phyloP scores from a whole-genome alignment of 1,284 basidiomycete genomes.

The Ceratobasidium sp. region DNA sequence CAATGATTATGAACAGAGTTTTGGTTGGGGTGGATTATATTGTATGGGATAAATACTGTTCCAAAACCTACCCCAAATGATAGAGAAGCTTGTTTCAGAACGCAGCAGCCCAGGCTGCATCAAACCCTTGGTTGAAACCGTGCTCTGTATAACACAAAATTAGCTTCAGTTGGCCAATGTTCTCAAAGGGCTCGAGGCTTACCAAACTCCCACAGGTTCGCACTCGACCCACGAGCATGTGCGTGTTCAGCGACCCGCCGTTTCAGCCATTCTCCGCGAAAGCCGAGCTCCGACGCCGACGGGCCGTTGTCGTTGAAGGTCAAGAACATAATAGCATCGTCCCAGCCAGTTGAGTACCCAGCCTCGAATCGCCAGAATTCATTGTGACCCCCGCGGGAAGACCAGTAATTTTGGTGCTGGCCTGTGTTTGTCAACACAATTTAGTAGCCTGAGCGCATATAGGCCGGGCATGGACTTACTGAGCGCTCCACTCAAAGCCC shows the following conservation, averaged over 20 bases:
- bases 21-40: too few species aligned
- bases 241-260: slow-evolving; percentile 65
- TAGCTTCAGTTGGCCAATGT: slow-evolving; percentile 45
- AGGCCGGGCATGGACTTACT: slow-evolving; percentile 57
- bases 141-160: slow-evolving; percentile 58
- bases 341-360: slow-evolving; percentile 79
- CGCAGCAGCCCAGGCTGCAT: slow-evolving; percentile 52
- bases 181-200: slow-evolving; percentile 52
- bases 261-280: slow-evolving; percentile 70
- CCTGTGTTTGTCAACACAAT: slow-evolving; percentile 56
- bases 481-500: slow-evolving; percentile 59
- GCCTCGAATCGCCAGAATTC: slow-evolving; percentile 77
- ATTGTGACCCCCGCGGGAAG: slow-evolving; percentile 61
- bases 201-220: slow-evolving; percentile 75
- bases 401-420: slow-evolving; percentile 72
- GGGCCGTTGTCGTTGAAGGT: slow-evolving; percentile 52
- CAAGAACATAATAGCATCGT: slow-evolving; percentile 74
- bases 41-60: too few species aligned
- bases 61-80: too few species aligned
- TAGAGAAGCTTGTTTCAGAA: slow-evolving; percentile 19
- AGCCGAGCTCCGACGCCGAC: slow-evolving; percentile 70
- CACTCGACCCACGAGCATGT: slow-evolving; percentile 58
- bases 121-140: slow-evolving; percentile 67
- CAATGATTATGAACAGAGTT: too few species aligned
- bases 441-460: background rate